Base-by-base conservation (phyloP, 768 basidiomycete species). In the Leccinum pellstonianum region DNA sequence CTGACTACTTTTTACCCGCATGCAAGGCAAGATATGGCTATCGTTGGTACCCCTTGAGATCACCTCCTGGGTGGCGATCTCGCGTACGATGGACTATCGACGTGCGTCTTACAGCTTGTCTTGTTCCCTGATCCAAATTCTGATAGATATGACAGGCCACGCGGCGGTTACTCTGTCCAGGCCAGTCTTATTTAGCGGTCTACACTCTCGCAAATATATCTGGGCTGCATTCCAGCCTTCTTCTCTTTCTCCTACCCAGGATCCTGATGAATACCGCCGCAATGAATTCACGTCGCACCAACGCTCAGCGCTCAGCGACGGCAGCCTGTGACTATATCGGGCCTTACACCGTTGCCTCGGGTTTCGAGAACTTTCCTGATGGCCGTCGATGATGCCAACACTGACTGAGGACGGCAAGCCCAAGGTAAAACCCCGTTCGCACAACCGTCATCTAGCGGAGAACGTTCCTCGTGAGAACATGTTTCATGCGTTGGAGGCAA, bases 31-130 rank as follows among this genome's bases (percentile, higher is more conserved):
- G 73, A 87, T 90, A 4, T 99, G 95, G 95, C 66, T 95, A 27
- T 77, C 87, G 0, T 71, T 96, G 1, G 68, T 83, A 0, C 96
- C 96, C 1, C 81, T 96, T 38, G 74, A 85, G 11, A 88, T 81
- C 2, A 93, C 93, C 1, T 76, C 84, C 5, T 77, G 88, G 8
- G 84, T 93, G 3, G 90, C 90, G 5, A 82, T 93, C 59, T 87
- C 88, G 4, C 85, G 95, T n/a, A 95, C 91, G 0, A 95, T 95
- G 89, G 95, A 96, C 73, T 89, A 90, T 65, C 83, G 94, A 62
- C 93, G 90, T 91, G 68, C 60, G 86, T 81, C 25, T 7, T 23
- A 43, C 29, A 7, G 15, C 27, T 3, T 15, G 5, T 37, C 17
- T 14, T 27, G 21, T 12, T 3, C 3, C n/a, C 10, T 62, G 7